Conservation (phyloP, 2,329 filamentous ascomycete species). For the Chaetothyriales sp. region DNA sequence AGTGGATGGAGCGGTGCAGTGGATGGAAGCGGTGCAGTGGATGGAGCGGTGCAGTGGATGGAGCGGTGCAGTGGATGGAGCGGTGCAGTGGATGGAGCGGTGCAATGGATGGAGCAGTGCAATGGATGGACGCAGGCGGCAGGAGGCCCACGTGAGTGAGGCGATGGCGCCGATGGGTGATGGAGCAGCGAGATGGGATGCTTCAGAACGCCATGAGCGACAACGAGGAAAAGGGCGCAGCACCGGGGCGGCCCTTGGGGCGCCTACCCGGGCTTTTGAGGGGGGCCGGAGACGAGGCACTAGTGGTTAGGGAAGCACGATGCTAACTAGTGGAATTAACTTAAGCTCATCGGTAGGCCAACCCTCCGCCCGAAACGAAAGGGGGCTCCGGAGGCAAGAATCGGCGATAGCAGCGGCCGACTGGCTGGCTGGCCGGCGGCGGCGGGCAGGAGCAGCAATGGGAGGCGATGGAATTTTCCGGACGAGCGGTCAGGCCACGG, state of each 20-base stretch:
- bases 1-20: not conserved
- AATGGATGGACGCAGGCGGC: too few species aligned
- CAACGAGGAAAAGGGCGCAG: not conserved
- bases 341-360: not conserved
- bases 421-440: not conserved
- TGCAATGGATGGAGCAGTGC: not conserved
- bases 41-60: too few species aligned
- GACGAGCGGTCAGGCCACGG: not conserved
- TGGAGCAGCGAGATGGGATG: not conserved
- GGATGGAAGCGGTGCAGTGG: not conserved
- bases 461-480: too few species aligned
- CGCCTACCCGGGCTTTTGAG: conserved; percentile 9
- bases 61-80: too few species aligned
- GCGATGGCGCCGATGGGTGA: too few species aligned
- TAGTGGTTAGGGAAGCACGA: conserved; percentile 17
- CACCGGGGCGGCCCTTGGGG: not conserved
- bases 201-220: not conserved
- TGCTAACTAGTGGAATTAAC: conserved; percentile 5
- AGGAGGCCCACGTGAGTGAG: too few species aligned
- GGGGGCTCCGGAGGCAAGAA: not conserved
- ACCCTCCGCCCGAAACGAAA: not conserved
- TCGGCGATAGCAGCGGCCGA: not conserved
- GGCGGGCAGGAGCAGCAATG: not conserved
- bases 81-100: not conserved
- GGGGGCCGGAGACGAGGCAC: conserved; percentile 4